These are phyloP conservation scores for Chaetoceros muelleri DNA, from an alignment of 108 stramenopile genomes.

Conservation along the genomic window DNA sequence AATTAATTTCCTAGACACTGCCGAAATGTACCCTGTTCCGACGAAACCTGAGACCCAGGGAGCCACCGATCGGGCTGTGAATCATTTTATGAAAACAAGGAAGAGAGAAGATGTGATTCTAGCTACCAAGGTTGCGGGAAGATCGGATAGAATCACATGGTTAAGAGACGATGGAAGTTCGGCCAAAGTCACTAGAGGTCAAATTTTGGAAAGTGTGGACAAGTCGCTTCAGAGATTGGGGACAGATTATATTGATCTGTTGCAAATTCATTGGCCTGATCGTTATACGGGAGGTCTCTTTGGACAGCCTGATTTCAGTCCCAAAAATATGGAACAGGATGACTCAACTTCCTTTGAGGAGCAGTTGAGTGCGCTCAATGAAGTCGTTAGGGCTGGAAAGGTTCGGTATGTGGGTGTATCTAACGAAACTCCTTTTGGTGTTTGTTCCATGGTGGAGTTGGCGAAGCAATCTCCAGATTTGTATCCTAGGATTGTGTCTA, in stretches of 20 bases:
- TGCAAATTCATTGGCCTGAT: conserved; percentile 93
- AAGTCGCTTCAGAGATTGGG: conserved; percentile 68
- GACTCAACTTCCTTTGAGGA: conserved; percentile 72
- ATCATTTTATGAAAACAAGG: conserved; percentile 40
- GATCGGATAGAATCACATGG: conserved; percentile 57
- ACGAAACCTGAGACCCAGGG: conserved; percentile 55
- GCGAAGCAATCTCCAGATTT: conserved; percentile 51
- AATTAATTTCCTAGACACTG: conserved; percentile 90
- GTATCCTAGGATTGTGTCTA: conserved; percentile 70
- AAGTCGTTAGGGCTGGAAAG: conserved; percentile 67
- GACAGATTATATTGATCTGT: conserved; percentile 88
- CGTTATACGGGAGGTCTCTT: conserved; percentile 75
- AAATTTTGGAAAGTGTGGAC: conserved; percentile 79
- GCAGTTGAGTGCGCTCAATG: conserved; percentile 60
- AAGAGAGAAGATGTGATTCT: conserved; percentile 73
- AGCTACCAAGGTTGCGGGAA: conserved; percentile 79
- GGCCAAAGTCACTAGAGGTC: conserved; percentile 35
- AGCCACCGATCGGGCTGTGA: conserved; percentile 63
- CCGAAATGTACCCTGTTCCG: conserved; percentile 82
- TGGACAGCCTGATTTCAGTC: conserved; percentile 64
- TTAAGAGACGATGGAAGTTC: conserved; percentile 38
- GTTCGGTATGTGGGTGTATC: conserved; percentile 78
- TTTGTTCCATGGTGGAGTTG: conserved; percentile 58
- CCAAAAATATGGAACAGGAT: conserved; percentile 19
- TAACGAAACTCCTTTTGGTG: conserved; percentile 91